These are phyloP conservation scores for Nicotiana attenuata DNA, from an alignment of 257 asterid genomes.

Conservation along the genomic window DNA sequence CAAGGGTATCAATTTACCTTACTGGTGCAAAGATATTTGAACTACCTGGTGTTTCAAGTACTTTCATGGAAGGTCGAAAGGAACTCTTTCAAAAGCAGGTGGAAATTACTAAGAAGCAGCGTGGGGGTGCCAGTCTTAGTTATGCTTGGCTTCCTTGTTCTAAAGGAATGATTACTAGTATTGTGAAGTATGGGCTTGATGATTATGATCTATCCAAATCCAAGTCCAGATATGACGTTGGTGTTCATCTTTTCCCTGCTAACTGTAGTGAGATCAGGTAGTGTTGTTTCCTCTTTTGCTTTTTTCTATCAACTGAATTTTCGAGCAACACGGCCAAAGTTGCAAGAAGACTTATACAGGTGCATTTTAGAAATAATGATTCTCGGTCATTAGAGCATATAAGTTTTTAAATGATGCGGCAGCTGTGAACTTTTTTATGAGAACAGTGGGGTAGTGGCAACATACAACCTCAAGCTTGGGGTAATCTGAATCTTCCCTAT, in stretches of 20 bases:
- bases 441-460: background rate
- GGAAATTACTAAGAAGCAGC: slow-evolving; percentile 52
- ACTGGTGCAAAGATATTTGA: slow-evolving; percentile 40
- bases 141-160: slow-evolving; percentile 93
- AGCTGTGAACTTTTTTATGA: background rate
- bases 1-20: slow-evolving; percentile 37
- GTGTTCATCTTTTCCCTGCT: slow-evolving; percentile 74
- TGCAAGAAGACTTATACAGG: background rate
- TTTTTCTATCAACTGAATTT: background rate
- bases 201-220: slow-evolving; percentile 28
- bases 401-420: too few species aligned
- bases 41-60: slow-evolving; percentile 31
- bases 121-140: slow-evolving; percentile 64
- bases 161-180: slow-evolving; percentile 36
- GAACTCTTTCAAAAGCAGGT: slow-evolving; percentile 75
- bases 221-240: slow-evolving; percentile 42
- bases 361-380: background rate
- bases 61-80: slow-evolving; percentile 37
- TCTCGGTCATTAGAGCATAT: background rate
- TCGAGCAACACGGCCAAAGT: background rate
- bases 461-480: background rate
- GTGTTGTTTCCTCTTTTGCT: slow-evolving; percentile 15
- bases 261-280: slow-evolving; percentile 70
- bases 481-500: background rate
- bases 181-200: slow-evolving; percentile 61